phyloP scores from a whole-genome alignment of 2,329 filamentous ascomycete species.

The Phyllosticta ampelicida region DNA sequence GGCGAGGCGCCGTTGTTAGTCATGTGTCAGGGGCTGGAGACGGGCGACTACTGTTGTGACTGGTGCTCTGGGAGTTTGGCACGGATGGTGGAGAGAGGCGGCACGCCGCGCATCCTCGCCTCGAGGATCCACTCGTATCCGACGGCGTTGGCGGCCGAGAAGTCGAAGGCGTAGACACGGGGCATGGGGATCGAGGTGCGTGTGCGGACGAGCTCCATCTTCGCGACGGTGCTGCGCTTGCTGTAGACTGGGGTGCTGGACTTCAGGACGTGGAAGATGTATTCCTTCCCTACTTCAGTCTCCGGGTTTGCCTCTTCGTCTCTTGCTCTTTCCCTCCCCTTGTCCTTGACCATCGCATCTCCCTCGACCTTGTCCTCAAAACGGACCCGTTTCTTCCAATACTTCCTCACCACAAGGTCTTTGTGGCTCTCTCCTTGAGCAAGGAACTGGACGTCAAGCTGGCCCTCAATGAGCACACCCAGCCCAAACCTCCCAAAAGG shows the following conservation, averaged over 20 bases:
- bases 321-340: too few species aligned
- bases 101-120: slow-evolving; percentile 12
- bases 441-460: too few species aligned
- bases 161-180: slow-evolving; percentile 11
- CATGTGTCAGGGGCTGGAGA: slow-evolving; percentile 5
- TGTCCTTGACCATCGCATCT: too few species aligned
- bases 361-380: too few species aligned
- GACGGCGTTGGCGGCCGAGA: slow-evolving; percentile 13
- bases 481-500: too few species aligned
- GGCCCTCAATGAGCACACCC: too few species aligned
- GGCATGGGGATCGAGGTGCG: slow-evolving; percentile 16
- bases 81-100: not conserved
- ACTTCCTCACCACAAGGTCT: too few species aligned
- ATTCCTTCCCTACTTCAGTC: not conserved
- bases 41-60: too few species aligned
- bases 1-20: not conserved
- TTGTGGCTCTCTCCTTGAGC: too few species aligned
- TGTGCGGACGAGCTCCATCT: slow-evolving; percentile 14
- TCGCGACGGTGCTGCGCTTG: slow-evolving; percentile 16
- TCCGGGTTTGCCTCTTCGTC: too few species aligned
- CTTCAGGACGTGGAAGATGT: slow-evolving; percentile 21
- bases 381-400: too few species aligned
- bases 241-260: slow-evolving; percentile 16
- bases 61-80: too few species aligned
- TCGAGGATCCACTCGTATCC: slow-evolving; percentile 21